phyloP scores from a whole-genome alignment of 495 filamentous ascomycete genomes.

The Tuber magnatum region DNA sequence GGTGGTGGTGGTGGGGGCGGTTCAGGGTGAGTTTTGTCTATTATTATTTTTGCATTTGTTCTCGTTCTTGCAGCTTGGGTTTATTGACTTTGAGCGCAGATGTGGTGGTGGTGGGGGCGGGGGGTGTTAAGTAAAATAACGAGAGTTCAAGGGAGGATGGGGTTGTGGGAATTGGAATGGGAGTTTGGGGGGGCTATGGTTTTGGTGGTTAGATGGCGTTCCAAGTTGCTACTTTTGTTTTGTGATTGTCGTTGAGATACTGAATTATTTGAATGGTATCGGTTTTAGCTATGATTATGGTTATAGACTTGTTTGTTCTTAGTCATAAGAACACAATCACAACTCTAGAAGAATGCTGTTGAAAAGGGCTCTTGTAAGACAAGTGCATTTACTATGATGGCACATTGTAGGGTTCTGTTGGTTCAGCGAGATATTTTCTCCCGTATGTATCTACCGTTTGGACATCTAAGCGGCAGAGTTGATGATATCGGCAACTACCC shows the following conservation, averaged over 20 bases:
- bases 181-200: neutral
- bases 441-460: neutral
- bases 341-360: neutral
- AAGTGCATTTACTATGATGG: constrained; percentile 16
- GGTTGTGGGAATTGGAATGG: neutral
- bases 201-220: neutral
- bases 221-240: neutral
- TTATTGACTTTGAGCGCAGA: constrained; percentile 9
- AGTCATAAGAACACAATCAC: neutral
- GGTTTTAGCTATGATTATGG: neutral
- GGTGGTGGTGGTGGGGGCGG: constrained; percentile 5
- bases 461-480: constrained; percentile 42
- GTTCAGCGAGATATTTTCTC: neutral
- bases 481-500: constrained; percentile 55
- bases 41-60: neutral
- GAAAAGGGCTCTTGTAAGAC: neutral
- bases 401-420: neutral
- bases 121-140: constrained; percentile 4
- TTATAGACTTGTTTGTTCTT: constrained; percentile 4
- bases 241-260: neutral
- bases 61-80: neutral
- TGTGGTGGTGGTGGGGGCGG: constrained; percentile 9
- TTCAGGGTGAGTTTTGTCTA: neutral
- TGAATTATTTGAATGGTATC: neutral
- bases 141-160: constrained; percentile 1